A percentile compares a stretch with the other conserved stretches of the same genome.
Conservation (phyloP, 176 grass and related monocot genomes). For the Lolium multiflorum region DNA sequence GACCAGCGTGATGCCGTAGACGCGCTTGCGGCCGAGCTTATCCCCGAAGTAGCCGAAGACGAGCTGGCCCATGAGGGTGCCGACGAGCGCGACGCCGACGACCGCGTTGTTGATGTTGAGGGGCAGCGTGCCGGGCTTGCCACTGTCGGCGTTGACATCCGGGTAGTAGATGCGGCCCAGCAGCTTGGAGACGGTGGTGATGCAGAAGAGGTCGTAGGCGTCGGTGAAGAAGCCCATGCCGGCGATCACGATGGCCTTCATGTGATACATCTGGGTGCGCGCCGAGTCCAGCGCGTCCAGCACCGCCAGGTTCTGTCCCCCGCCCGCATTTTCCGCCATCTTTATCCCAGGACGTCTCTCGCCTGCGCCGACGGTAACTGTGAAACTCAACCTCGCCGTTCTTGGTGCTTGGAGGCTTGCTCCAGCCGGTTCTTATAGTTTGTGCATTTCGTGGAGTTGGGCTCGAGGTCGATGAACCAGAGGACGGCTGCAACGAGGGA, state of each 20-base stretch:
- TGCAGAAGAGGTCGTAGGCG: constrained; percentile 77
- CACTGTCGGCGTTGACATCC: rapidly evolving
- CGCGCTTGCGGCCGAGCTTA: constrained; percentile 50
- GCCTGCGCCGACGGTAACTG: no score
- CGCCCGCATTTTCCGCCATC: not conserved
- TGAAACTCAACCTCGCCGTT: not conserved
- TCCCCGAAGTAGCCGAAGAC: constrained; percentile 55
- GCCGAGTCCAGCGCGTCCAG: constrained; percentile 64
- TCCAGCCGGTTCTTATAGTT: constrained; percentile 27
- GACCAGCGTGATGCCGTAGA: constrained; percentile 26
- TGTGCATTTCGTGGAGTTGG: not conserved
- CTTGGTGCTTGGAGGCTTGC: constrained; percentile 12
- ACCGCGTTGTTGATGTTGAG: not conserved
- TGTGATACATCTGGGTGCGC: constrained; percentile 70
- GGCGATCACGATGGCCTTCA: constrained; percentile 70
- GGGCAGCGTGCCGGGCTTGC: constrained; percentile 35
- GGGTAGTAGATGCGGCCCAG: constrained; percentile 65
- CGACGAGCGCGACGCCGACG: constrained; percentile 54
- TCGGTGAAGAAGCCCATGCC: constrained; percentile 91
- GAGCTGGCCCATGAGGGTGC: constrained; percentile 65
- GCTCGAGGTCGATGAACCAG: constrained; percentile 43
- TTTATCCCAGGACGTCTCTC: not conserved
- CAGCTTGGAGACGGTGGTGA: constrained; percentile 64
- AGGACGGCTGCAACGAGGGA: constrained; percentile 41
- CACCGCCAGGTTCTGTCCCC: constrained; percentile 46